phyloP scores from a whole-genome alignment of 2,329 filamentous ascomycete genomes.

The Colletotrichum somersetense region DNA sequence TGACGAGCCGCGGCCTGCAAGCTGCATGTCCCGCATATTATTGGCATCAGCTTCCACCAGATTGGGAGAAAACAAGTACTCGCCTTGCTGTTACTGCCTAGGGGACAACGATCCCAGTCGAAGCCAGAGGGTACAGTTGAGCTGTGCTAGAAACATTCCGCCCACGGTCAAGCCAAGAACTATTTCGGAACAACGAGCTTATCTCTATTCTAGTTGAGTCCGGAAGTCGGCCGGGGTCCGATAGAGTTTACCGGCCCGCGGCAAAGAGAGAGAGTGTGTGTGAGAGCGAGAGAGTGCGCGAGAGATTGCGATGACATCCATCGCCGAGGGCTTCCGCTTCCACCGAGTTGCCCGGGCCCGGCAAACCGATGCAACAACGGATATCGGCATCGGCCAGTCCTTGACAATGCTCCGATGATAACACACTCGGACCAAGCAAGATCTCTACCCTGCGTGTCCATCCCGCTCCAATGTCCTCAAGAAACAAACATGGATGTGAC shows the following conservation, averaged over 20 bases:
- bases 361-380: slow-evolving; percentile 2
- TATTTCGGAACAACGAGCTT: background rate
- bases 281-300: background rate
- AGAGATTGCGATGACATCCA: background rate
- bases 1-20: background rate
- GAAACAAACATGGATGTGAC: background rate
- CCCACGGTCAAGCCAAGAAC: background rate
- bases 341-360: background rate
- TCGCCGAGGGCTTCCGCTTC: background rate
- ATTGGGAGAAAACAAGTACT: slow-evolving; percentile 5
- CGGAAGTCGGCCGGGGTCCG: background rate
- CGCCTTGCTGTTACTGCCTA: background rate
- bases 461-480: background rate
- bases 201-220: background rate
- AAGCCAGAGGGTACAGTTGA: background rate
- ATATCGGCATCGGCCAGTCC: slow-evolving; percentile 15
- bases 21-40: slow-evolving; percentile 12
- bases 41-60: background rate
- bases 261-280: background rate
- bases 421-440: background rate
- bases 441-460: background rate
- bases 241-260: slow-evolving; percentile 10
- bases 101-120: background rate
- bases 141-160: background rate
- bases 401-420: background rate